A percentile compares a stretch with the other conserved stretches of the same genome.
Evolutionary conservation across 176 grass and related monocot genomes (phyloP).

Genomic region (Oryza longistaminata): DNA sequence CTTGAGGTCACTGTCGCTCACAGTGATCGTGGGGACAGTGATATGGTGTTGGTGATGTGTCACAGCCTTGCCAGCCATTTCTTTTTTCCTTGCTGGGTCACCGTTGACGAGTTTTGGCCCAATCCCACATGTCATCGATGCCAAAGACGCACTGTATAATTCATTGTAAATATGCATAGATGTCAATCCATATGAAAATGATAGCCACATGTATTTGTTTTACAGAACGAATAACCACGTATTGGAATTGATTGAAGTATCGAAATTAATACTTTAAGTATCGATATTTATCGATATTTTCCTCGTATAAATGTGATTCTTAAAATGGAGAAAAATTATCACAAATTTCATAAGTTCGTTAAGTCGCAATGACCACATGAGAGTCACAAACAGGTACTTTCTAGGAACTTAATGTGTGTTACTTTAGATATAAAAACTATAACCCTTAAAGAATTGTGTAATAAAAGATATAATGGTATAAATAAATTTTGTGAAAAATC

Average conservation of each 20-base stretch:
- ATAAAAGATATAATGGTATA: too few species aligned
- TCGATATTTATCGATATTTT: not conserved
- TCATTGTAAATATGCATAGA: not conserved
- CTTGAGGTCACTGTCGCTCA: conserved; percentile 98
- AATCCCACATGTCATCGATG: conserved; percentile 82
- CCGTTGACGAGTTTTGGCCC: conserved; percentile 83
- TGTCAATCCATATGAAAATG: not conserved
- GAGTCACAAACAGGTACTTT: too few species aligned
- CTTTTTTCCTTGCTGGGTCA: conserved; percentile 71
- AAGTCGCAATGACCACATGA: too few species aligned
- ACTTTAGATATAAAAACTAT: too few species aligned
- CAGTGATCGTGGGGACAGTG: conserved; percentile 65
- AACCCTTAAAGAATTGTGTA: too few species aligned
- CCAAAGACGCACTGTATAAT: conserved; percentile 66
- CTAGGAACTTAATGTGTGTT: too few species aligned
- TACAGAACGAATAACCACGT: not conserved
- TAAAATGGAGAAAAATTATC: not conserved
- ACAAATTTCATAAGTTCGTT: too few species aligned
- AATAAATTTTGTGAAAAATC: too few species aligned
- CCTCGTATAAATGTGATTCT: not conserved
- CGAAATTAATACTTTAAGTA: not conserved
- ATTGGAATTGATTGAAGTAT: not conserved
- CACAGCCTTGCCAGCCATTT: conserved; percentile 24
- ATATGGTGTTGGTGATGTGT: conserved; percentile 63
- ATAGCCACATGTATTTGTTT: not conserved